phyloP scores from a whole-genome alignment of 2,329 filamentous ascomycete species.

The Ophiosphaerella narmari region DNA sequence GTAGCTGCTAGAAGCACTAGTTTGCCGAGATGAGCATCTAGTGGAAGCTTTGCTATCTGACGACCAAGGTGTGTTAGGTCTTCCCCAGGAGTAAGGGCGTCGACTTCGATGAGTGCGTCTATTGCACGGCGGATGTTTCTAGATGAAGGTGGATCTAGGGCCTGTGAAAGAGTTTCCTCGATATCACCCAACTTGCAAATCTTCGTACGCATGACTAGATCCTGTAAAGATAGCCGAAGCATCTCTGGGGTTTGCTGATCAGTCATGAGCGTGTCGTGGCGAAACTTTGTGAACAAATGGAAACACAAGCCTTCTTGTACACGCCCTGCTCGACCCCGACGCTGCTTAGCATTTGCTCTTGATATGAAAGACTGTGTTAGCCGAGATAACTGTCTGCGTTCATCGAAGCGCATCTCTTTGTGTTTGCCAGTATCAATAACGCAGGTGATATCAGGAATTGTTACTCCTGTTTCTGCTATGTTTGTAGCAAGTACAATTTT shows the following conservation, averaged over 20 bases:
- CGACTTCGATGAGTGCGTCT: slow-evolving; percentile 90
- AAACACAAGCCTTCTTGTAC: slow-evolving; percentile 95
- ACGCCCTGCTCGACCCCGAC: slow-evolving; percentile 89
- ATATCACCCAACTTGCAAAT: slow-evolving; percentile 96
- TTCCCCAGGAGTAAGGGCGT: slow-evolving; percentile 79
- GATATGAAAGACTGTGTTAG: slow-evolving; percentile 96
- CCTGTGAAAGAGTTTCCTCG: slow-evolving; percentile 84
- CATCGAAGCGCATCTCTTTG: slow-evolving; percentile 96
- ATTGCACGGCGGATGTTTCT: slow-evolving; percentile 94
- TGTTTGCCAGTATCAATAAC: slow-evolving; percentile 97
- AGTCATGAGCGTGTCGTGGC: slow-evolving; percentile 81
- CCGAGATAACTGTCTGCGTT: slow-evolving; percentile 85
- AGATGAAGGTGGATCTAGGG: slow-evolving; percentile 84
- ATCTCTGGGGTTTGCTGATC: slow-evolving; percentile 97
- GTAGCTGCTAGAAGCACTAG: slow-evolving; percentile 83
- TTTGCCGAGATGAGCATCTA: slow-evolving; percentile 95
- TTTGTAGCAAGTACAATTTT: slow-evolving; percentile 98
- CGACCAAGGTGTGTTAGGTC: slow-evolving; percentile 84
- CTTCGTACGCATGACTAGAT: slow-evolving; percentile 93
- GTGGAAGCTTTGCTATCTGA: slow-evolving; percentile 83
- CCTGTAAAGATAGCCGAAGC: slow-evolving; percentile 89
- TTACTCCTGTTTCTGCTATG: slow-evolving; percentile 98
- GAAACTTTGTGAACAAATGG: slow-evolving; percentile 88
- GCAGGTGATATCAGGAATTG: slow-evolving; percentile 95
- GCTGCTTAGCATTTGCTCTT: slow-evolving; percentile 91